A percentile compares a stretch with the other conserved stretches of the same genome.
Conservation (phyloP, 192 early-diverging fungal species). For the Linnemannia hyalina region DNA sequence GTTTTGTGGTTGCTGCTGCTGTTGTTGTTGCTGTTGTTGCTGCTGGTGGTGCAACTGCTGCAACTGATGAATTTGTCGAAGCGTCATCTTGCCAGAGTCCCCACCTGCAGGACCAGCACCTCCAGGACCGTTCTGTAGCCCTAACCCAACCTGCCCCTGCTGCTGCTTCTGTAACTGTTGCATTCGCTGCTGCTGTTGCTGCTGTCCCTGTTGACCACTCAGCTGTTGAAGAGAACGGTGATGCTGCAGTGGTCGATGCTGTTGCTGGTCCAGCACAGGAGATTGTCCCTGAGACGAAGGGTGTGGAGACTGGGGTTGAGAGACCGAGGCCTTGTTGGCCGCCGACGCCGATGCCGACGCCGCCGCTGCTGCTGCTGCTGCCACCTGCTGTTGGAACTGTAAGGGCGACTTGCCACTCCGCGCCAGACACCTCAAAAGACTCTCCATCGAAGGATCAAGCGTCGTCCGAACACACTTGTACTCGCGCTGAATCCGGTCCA, state of each 20-base stretch:
- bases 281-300: background rate
- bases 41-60: conserved; percentile 38
- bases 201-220: conserved; percentile 30
- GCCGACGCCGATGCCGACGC: background rate
- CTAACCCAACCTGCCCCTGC: conserved; percentile 24
- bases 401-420: conserved; percentile 28
- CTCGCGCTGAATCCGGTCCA: conserved; percentile 46
- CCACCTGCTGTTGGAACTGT: conserved; percentile 24
- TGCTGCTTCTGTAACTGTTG: conserved; percentile 24
- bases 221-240: conserved; percentile 39
- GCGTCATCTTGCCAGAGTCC: conserved; percentile 42
- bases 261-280: conserved; percentile 21
- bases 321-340: background rate
- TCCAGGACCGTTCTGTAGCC: background rate
- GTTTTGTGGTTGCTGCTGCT: conserved; percentile 16
- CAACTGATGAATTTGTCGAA: conserved; percentile 47
- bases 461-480: conserved; percentile 50
- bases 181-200: conserved; percentile 21
- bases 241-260: conserved; percentile 18
- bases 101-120: conserved; percentile 27
- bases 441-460: conserved; percentile 34
- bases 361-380: conserved; percentile 1
- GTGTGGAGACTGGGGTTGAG: background rate
- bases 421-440: conserved; percentile 40
- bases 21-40: conserved; percentile 44